phyloP scores from a whole-genome alignment of 169 alveolate genomes.

The Plasmodium coatneyi region DNA sequence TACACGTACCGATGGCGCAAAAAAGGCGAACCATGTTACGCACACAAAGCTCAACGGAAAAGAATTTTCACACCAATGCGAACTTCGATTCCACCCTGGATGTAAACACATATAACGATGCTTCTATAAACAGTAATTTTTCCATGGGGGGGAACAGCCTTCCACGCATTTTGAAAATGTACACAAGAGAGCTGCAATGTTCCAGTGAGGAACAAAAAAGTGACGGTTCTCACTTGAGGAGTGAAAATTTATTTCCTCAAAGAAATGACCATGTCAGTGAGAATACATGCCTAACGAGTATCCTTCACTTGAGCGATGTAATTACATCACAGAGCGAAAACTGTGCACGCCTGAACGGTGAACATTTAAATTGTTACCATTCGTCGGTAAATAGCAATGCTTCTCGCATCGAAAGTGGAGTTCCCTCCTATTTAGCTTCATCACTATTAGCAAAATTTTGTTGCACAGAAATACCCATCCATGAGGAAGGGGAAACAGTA shows the following conservation, averaged over 20 bases:
- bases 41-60: constrained; percentile 11
- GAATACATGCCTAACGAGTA: constrained; percentile 47
- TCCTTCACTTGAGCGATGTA: constrained; percentile 36
- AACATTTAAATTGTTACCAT: constrained; percentile 3
- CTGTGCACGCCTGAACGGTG: neutral
- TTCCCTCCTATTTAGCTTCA: constrained; percentile 9
- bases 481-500: neutral
- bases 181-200: constrained; percentile 37
- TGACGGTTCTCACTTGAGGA: constrained; percentile 26
- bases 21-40: constrained; percentile 25
- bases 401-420: neutral
- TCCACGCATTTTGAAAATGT: constrained; percentile 52
- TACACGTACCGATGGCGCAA: neutral
- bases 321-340: constrained; percentile 43
- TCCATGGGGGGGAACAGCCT: constrained; percentile 14
- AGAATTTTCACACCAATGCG: neutral
- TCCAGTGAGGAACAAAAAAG: constrained; percentile 57
- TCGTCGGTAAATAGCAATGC: neutral
- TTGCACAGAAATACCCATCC: neutral
- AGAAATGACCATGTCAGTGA: constrained; percentile 44
- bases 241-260: constrained; percentile 34
- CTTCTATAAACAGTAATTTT: constrained; percentile 36
- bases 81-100: constrained; percentile 3
- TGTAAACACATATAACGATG: constrained; percentile 35
- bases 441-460: neutral